Conservation (phyloP, 306 rosid genomes). For the Biancaea sappan region DNA sequence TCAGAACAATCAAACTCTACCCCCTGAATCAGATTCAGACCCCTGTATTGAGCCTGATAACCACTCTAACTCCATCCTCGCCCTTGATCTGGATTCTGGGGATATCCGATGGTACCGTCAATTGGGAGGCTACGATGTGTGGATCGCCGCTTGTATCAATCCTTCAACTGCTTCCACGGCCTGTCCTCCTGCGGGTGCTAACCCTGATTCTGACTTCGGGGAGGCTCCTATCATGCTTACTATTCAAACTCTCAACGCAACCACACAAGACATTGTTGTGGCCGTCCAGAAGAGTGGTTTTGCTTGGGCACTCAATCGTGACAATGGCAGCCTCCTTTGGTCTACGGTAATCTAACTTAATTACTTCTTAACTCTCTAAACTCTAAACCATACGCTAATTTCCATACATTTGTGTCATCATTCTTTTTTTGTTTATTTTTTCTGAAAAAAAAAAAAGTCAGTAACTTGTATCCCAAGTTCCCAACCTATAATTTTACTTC, state of each 20-base stretch:
- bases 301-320: constrained; percentile 57
- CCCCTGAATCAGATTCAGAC: constrained; percentile 42
- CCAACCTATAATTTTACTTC: too few relatives aligned
- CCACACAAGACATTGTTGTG: constrained; percentile 41
- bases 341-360: constrained; percentile 29
- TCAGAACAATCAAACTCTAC: constrained; percentile 49
- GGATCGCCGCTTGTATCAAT: constrained; percentile 51
- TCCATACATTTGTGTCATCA: too few relatives aligned
- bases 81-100: constrained; percentile 63
- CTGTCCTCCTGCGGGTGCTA: background rate
- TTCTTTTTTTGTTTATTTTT: too few relatives aligned
- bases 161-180: background rate
- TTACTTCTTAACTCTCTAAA: too few relatives aligned
- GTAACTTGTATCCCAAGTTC: too few relatives aligned
- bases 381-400: too few relatives aligned
- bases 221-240: constrained; percentile 56
- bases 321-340: constrained; percentile 45
- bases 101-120: constrained; percentile 58
- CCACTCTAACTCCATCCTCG: constrained; percentile 61
- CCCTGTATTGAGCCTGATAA: constrained; percentile 61
- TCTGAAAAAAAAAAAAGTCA: too few relatives aligned
- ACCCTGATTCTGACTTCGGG: constrained; percentile 51
- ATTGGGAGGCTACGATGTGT: constrained; percentile 76
- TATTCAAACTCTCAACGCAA: constrained; percentile 6
- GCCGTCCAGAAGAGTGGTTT: constrained; percentile 61